A percentile compares a stretch with the other conserved stretches of the same genome.
phyloP scores from a whole-genome alignment of 2,329 filamentous ascomycete genomes.

The Sporothrix globosa region DNA sequence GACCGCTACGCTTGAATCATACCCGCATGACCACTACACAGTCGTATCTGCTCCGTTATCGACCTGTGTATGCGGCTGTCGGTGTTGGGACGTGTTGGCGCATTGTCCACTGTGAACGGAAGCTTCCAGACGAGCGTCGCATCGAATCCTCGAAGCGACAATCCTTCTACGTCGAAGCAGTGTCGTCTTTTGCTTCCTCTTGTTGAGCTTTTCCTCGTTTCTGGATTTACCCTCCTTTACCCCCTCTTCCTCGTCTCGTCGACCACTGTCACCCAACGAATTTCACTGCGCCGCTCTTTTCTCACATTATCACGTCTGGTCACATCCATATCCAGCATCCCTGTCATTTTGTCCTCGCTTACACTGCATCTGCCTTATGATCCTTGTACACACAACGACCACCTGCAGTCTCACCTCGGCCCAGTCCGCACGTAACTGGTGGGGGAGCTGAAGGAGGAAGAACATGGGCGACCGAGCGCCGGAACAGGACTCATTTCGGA shows the following conservation, averaged over 20 bases:
- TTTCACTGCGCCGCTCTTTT: background rate
- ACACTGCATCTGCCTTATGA: background rate
- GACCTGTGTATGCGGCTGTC: background rate
- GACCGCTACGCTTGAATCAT: background rate
- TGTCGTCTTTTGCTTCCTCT: background rate
- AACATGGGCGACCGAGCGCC: conserved; percentile 39
- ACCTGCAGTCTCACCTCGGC: background rate
- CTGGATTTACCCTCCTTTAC: too few species aligned
- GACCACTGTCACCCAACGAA: background rate
- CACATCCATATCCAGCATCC: background rate
- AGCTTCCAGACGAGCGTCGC: conserved; percentile 2
- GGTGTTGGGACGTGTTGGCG: background rate
- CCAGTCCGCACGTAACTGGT: background rate
- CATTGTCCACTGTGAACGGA: background rate
- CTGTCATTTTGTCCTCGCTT: background rate
- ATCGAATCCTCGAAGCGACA: background rate
- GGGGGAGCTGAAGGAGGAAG: conserved; percentile 14
- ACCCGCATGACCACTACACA: too few species aligned
- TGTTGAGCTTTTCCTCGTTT: background rate
- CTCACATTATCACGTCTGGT: background rate
- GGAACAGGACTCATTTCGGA: conserved; percentile 39
- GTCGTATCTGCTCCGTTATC: too few species aligned
- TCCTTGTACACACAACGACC: background rate
- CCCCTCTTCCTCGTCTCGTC: too few species aligned
- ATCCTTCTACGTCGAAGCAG: background rate